Base-by-base conservation (phyloP, 2,329 filamentous ascomycete species). In the Elsinoe necatrix region DNA sequence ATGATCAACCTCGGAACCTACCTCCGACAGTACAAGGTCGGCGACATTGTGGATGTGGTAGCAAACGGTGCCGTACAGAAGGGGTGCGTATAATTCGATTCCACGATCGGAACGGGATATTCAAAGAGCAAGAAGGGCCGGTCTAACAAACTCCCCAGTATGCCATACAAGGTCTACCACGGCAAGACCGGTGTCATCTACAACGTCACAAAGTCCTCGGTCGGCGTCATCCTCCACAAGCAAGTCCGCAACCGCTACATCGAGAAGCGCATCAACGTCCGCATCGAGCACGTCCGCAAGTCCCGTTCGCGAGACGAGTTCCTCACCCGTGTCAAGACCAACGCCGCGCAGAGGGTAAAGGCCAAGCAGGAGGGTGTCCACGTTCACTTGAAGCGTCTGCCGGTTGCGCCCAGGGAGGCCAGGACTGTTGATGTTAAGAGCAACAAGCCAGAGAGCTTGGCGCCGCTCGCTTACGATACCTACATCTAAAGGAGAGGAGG, bases 231-330 rank as follows among this genome's bases (percentile, higher is more conserved):
- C 80, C 88, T 98, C 80, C 92, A 95, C 87, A 96, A 95, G 85
- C 89, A 95, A 78, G 93, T 98, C 75, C 90, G 91, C 80, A 93
- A 97, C 86, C 88, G 92, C 73, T 98, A 96, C 85, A 83, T 98
- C 76, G 93, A 98, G 88, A 98, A 98, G 90, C 92, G 93, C 77
- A 85, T 98, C 82, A 97, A 95, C 85, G 82, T 98, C 80, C 89
- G 93, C 75, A 79, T 97, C 77, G 93, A 98, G 86, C 93, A 98
- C 86, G 83, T 98, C 78, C 79, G 80, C 72, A 87, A 88, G 74
- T 97, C 92, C 68, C 87, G 93, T 75, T 97, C 92, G 71, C 85
- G 93, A 73, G 92, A 97, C 71, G 92, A 93, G 76, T 97, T 98
- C 83, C 78, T 97, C 72, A 85, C 83, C 80, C 87, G 92, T 72